Conservation (phyloP, 192 early-diverging fungal species). For the Entomortierella parvispora region DNA sequence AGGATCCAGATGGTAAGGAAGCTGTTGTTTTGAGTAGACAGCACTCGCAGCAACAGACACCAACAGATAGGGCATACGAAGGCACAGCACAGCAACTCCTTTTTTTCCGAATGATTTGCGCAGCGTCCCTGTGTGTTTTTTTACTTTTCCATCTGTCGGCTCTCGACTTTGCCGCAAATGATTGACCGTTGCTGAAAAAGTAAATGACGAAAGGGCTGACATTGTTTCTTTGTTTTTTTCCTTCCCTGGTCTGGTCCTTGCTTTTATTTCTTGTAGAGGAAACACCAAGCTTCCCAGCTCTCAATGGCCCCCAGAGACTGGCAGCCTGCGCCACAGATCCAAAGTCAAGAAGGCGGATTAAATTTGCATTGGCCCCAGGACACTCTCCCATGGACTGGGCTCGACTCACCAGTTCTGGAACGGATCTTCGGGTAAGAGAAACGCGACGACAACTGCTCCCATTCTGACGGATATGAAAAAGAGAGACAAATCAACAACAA, state of each 20-base stretch:
- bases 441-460: not conserved
- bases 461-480: not conserved
- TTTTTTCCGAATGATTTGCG: too few relatives aligned
- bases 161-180: too few relatives aligned
- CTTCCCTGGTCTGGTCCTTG: not conserved
- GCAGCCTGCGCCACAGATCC: constrained; percentile 50
- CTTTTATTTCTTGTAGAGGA: constrained; percentile 10
- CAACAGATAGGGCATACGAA: not conserved
- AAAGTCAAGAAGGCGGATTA: constrained; percentile 57
- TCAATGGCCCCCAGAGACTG: constrained; percentile 42
- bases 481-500: not conserved
- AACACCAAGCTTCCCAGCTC: constrained; percentile 48
- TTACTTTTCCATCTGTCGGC: too few relatives aligned
- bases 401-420: constrained; percentile 77
- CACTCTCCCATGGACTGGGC: constrained; percentile 95
- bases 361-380: constrained; percentile 87
- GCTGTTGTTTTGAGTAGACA: not conserved
- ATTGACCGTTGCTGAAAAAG: not conserved
- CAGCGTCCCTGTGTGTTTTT: too few relatives aligned
- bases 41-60: too few relatives aligned
- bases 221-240: not conserved
- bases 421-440: constrained; percentile 70
- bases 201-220: not conserved
- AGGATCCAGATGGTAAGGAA: constrained; percentile 33
- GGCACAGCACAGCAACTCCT: too few relatives aligned